phyloP scores from a whole-genome alignment of 192 early-diverging fungal species.

The Funneliformis geosporum region DNA sequence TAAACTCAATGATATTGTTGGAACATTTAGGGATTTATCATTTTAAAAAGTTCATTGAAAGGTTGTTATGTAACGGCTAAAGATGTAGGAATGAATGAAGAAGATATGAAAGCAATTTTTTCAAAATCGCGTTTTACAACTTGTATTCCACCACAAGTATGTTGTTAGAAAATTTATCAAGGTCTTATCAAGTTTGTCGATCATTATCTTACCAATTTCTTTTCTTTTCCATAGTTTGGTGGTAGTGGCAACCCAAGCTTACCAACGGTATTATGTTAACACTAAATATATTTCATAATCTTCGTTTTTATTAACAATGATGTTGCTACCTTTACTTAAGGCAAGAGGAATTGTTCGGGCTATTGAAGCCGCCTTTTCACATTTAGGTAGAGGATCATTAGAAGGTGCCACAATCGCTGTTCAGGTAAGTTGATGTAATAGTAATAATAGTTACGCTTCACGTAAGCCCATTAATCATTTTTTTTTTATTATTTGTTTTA shows the following conservation, averaged over 20 bases:
- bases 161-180: not conserved
- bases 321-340: not conserved
- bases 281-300: not conserved
- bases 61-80: conserved; percentile 50
- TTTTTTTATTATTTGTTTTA: not conserved
- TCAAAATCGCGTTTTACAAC: conserved; percentile 42
- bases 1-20: not conserved
- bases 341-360: conserved; percentile 44
- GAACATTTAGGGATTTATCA: not conserved
- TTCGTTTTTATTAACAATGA: not conserved
- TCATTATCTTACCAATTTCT: not conserved
- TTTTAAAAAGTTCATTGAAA: conserved; percentile 30
- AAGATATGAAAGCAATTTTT: conserved; percentile 44
- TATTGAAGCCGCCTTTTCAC: conserved; percentile 45
- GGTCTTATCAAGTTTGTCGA: too few species aligned
- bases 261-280: conserved; percentile 36
- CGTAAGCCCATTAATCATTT: not conserved
- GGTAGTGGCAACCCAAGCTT: conserved; percentile 46
- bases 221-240: conserved; percentile 26
- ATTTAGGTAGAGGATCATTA: conserved; percentile 32
- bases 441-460: not conserved
- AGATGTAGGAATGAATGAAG: conserved; percentile 38
- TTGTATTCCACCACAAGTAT: conserved; percentile 38
- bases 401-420: conserved; percentile 42
- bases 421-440: conserved; percentile 32